Evolutionary conservation across 1,284 basidiomycete species (phyloP).

Genomic region (Ustilago nuda): DNA sequence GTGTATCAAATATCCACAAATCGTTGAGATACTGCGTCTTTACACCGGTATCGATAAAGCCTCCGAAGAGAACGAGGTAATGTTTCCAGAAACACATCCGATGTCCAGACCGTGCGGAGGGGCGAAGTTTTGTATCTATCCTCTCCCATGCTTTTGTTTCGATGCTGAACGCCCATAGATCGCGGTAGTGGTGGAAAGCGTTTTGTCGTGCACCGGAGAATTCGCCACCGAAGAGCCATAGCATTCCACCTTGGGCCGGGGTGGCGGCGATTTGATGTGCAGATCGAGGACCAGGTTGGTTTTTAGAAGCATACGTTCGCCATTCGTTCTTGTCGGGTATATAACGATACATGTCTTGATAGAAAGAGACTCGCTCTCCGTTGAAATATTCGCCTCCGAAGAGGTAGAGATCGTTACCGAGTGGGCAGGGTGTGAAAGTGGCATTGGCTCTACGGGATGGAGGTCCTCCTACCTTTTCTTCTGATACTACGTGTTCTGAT

Average conservation of each 20-base stretch:
- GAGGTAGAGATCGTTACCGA: conserved; percentile 67
- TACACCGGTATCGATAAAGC: conserved; percentile 83
- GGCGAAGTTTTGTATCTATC: conserved; percentile 85
- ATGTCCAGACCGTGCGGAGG: conserved; percentile 83
- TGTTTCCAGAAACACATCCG: conserved; percentile 92
- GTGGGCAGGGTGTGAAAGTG: conserved; percentile 66
- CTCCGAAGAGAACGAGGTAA: conserved; percentile 83
- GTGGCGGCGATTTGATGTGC: conserved; percentile 66
- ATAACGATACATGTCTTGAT: conserved; percentile 67
- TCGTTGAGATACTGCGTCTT: conserved; percentile 86
- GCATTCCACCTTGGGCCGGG: conserved; percentile 63
- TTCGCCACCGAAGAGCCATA: conserved; percentile 69
- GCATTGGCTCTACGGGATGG: conserved; percentile 66
- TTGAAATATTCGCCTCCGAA: conserved; percentile 69
- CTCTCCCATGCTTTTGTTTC: conserved; percentile 80
- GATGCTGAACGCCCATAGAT: conserved; percentile 70
- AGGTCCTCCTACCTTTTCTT: conserved; percentile 60
- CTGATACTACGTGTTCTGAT: conserved; percentile 58
- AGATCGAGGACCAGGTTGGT: conserved; percentile 66
- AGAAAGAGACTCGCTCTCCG: conserved; percentile 65
- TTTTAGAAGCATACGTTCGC: conserved; percentile 63
- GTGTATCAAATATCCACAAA: conserved; percentile 85
- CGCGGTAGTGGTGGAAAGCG: conserved; percentile 89
- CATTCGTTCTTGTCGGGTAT: conserved; percentile 65
- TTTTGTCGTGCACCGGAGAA: conserved; percentile 83